Evolutionary conservation across 768 basidiomycete species (phyloP).

Genomic region (Termitomyces sp.): DNA sequence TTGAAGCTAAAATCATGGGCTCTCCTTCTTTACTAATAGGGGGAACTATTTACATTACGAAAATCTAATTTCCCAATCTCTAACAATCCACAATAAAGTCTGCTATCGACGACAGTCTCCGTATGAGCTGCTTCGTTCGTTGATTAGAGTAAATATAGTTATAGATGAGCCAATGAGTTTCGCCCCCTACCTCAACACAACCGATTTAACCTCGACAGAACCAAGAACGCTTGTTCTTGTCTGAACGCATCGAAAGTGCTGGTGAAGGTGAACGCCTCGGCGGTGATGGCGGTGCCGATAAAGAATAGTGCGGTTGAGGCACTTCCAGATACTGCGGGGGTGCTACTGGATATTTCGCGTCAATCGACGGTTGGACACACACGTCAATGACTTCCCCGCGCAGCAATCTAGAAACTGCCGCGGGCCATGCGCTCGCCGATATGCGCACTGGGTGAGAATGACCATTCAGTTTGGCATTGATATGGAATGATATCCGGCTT

Average conservation of each 20-base stretch:
- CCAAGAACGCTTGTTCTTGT: constrained; percentile 12
- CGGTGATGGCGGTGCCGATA: constrained; percentile 19
- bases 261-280: constrained; percentile 18
- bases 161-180: background rate
- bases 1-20: constrained; percentile 20
- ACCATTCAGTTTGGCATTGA: constrained; percentile 26
- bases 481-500: constrained; percentile 38
- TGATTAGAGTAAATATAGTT: background rate
- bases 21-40: background rate
- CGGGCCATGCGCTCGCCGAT: constrained; percentile 46
- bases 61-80: too few relatives aligned
- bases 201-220: constrained; percentile 9
- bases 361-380: constrained; percentile 25
- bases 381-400: constrained; percentile 47
- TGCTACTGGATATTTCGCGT: constrained; percentile 20
- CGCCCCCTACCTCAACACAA: background rate
- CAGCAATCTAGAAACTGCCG: constrained; percentile 31
- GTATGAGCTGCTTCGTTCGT: background rate
- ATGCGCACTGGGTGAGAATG: constrained; percentile 36
- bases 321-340: constrained; percentile 44
- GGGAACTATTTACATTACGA: background rate
- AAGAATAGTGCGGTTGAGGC: constrained; percentile 15
- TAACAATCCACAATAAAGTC: background rate
- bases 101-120: too few relatives aligned
- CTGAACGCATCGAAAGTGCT: constrained; percentile 9